A percentile compares a stretch with the other conserved stretches of the same genome.
These are phyloP conservation scores for Cronartium quercuum DNA, from an alignment of 1,284 basidiomycete species.

Conservation along the genomic window DNA sequence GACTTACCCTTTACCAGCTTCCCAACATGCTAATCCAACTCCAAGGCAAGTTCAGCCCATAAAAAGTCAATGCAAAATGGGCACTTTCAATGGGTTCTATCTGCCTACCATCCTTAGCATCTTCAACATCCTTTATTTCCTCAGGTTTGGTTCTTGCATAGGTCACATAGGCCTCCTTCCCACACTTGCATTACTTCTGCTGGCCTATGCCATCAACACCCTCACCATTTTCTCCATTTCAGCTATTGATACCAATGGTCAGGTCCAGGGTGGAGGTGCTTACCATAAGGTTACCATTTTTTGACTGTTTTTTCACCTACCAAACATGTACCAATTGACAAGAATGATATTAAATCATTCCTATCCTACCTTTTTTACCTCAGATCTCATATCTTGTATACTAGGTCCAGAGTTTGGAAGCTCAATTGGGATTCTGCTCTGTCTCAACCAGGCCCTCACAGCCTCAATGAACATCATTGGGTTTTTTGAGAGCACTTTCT, in stretches of 20 bases:
- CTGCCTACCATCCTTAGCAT: slow-evolving; percentile 34
- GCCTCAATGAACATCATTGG: slow-evolving; percentile 28
- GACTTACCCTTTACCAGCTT: not conserved
- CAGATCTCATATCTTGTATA: slow-evolving; percentile 31
- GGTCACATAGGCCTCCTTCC: slow-evolving; percentile 11
- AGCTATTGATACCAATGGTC: slow-evolving; percentile 36
- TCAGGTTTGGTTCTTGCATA: slow-evolving; percentile 25
- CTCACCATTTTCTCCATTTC: slow-evolving; percentile 34
- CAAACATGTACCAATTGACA: too few relatives aligned
- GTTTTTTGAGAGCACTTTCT: slow-evolving; percentile 11
- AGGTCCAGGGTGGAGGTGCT: slow-evolving; percentile 34
- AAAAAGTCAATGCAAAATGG: not conserved
- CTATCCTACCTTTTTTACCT: not conserved
- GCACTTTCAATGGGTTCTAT: slow-evolving; percentile 34
- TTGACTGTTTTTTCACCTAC: not conserved
- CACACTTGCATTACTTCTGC: slow-evolving; percentile 1
- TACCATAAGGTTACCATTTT: slow-evolving; percentile 15
- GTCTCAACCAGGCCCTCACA: slow-evolving; percentile 32
- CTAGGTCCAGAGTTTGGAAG: slow-evolving; percentile 36
- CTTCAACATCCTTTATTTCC: slow-evolving; percentile 35
- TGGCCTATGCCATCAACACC: slow-evolving; percentile 26
- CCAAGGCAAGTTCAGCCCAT: not conserved
- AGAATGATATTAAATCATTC: not conserved
- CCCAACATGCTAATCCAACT: not conserved
- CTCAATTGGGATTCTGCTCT: slow-evolving; percentile 33